Evolutionary conservation across 1,284 basidiomycete species (phyloP), one percentile per base, ranked within the genome.

Genomic region (Nidula niveotomentosa): DNA sequence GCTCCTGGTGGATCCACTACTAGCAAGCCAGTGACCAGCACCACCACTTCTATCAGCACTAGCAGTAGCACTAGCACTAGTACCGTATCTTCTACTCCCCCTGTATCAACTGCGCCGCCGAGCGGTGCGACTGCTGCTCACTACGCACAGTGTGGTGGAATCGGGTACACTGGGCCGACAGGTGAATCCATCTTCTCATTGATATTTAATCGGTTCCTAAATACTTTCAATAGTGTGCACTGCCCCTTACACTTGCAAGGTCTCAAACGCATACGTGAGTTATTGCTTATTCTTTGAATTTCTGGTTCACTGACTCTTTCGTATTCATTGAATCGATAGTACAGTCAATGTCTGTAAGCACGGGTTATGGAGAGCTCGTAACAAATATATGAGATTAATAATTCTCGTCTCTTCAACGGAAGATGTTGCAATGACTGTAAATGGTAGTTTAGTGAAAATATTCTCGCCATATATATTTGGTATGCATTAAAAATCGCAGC

Each of bases 81-180:
- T 30, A 30, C 30, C 30, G 30, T 30, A 30, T 30, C 30, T 30
- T 30, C 30, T 30, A 30, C 52, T 15, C 51, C 56, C 15, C 17
- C 51, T 1, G 6, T 30, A 30, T 30, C 56, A 3, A 58, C 56
- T 17, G 41, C 58, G 3, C 48, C 56, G 36, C 54, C 64, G 1
- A 57, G 61, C 6, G 48, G 58, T 3, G 60, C 56, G 2, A 64
- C 66, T 12, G 39, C 39, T 41, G 39, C 39, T 41, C 39, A 30
- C 30, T 30, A 30, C 30, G 30, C 30, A 30, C 30, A 30, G 30
- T 30, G 30, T 30, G 30, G 30, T 46, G 66, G 67, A 52, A 55
- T 58, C 41, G 61, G 61, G 8, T 69, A 55, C 56, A 59, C 61
- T 23, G 67, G 67, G 46, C 62, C 62, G 44, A 65, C 61, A 53